Base-by-base conservation (phyloP, 1,284 basidiomycete species). In the Malassezia yamatoensis region DNA sequence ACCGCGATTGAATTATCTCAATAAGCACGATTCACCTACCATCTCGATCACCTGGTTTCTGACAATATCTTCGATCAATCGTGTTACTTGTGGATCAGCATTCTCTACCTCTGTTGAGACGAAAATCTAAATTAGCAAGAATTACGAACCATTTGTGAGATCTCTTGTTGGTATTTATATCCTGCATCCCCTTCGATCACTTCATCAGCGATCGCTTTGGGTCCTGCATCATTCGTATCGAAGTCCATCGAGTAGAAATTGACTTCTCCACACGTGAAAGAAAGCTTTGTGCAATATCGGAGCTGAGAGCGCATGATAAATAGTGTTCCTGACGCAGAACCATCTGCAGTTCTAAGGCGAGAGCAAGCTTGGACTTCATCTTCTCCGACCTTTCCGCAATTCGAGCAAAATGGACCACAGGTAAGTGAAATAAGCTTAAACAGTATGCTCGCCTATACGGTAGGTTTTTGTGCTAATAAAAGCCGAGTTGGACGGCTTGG, bases 101-200 rank as follows among this genome's bases (percentile, higher is more conserved):
- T 94, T 88, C 69, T 89, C 87, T 0, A 94, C 86, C 76, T 93
- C 90, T 4, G 89, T 90, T 75, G 94, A 94, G 42, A 96, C 91
- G 70, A 93, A 96, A 85, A 94, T 90, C 89, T 90, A 32, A 34
- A 5, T 18, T 5, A 32, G 24, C 15, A 11, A n/a, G 13, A 1
- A 13, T 13, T 1, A 68, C 74, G 52, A 44, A 83, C 83, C 86
- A 87, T 88, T 73, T 87, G 87, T 2, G 86, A 83, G 32, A 90
- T 89, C 74, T 90, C 87, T 35, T 71, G 64, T 24, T 64, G 62
- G 54, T 73, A 73, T 6, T 58, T 58, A 53, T 73, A 73, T 21
- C 60, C 66, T 13, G 60, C 39, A 5, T 38, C 40, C 7, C 51
- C 45, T 11, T 53, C 50, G 39, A 51, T 38, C 16, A 39, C 49